phyloP scores from a whole-genome alignment of 2,329 filamentous ascomycete species.

The Colletotrichum siamense region DNA sequence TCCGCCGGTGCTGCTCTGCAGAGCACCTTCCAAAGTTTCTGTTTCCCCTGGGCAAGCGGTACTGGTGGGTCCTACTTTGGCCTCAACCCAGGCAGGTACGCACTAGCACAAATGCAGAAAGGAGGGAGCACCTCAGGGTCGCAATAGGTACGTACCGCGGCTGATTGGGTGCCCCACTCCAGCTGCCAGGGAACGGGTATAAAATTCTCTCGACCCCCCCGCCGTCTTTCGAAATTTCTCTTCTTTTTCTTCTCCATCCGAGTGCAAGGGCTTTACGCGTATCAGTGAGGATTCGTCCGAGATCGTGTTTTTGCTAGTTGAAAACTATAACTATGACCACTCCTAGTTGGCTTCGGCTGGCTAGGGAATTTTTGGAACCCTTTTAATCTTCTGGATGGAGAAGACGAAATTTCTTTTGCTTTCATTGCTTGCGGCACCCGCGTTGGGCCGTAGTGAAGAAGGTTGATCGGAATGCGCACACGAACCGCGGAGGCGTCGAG shows the following conservation, averaged over 20 bases:
- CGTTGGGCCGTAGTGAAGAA: constrained; percentile 52
- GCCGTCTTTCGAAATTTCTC: constrained; percentile 24
- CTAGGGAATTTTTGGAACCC: constrained; percentile 80
- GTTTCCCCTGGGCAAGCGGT: neutral
- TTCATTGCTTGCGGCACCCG: constrained; percentile 56
- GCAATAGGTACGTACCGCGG: neutral
- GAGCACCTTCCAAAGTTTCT: neutral
- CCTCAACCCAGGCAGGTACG: neutral
- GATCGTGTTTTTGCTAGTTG: constrained; percentile 89
- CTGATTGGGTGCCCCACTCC: constrained; percentile 1
- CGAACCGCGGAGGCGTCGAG: neutral
- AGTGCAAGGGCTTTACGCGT: constrained; percentile 82
- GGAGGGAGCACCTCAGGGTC: neutral
- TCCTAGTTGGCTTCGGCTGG: constrained; percentile 72
- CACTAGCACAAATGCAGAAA: neutral
- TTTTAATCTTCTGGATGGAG: constrained; percentile 37
- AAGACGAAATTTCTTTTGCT: constrained; percentile 34
- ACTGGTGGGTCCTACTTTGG: neutral
- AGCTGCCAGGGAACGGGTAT: neutral
- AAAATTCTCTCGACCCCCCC: constrained; percentile 2
- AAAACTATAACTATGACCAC: constrained; percentile 83
- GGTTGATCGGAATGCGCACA: constrained; percentile 30
- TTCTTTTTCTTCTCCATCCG: constrained; percentile 57
- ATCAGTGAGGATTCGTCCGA: constrained; percentile 89
- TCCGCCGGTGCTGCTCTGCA: neutral